Percentiles rank a stretch among this genome's conserved stretches.
These are phyloP conservation scores for Zymoseptoria tritici DNA, from an alignment of 2,329 filamentous ascomycete species.

Conservation along the genomic window DNA sequence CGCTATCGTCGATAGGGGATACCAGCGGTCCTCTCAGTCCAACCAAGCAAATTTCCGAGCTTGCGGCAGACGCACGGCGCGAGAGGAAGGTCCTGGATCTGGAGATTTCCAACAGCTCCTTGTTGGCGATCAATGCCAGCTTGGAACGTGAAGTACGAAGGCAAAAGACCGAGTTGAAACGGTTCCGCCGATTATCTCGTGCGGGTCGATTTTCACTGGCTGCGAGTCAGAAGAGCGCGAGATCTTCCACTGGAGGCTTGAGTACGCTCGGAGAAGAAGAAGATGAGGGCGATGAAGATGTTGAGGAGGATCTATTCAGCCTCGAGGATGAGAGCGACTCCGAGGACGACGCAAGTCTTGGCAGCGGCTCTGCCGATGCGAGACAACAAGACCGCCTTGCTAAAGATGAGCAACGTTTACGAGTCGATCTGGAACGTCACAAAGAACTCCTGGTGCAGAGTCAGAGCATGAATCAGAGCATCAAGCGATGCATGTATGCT, in stretches of 20 bases:
- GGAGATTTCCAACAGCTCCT: slow-evolving; percentile 91
- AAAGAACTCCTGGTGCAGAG: slow-evolving; percentile 81
- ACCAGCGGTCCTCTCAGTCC: slow-evolving; percentile 25
- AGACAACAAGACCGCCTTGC: slow-evolving; percentile 50
- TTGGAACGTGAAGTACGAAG: slow-evolving; percentile 86
- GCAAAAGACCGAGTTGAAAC: slow-evolving; percentile 78
- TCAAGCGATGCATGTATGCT: slow-evolving; percentile 81
- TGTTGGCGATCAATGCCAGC: slow-evolving; percentile 90
- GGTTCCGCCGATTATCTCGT: slow-evolving; percentile 78
- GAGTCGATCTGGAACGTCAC: slow-evolving; percentile 79
- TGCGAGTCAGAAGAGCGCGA: slow-evolving; percentile 30
- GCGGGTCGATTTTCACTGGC: slow-evolving; percentile 64
- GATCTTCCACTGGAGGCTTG: slow-evolving; percentile 20
- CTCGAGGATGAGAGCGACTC: slow-evolving; percentile 21
- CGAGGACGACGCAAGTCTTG: slow-evolving; percentile 28
- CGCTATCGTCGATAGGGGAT: slow-evolving; percentile 12
- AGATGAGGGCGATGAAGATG: slow-evolving; percentile 27
- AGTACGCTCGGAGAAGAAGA: slow-evolving; percentile 29
- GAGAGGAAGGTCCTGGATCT: slow-evolving; percentile 94
- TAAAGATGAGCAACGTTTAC: slow-evolving; percentile 74
- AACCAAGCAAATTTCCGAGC: slow-evolving; percentile 55
- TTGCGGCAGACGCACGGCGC: slow-evolving; percentile 78
- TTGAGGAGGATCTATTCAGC: slow-evolving; percentile 10
- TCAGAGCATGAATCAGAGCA: slow-evolving; percentile 90
- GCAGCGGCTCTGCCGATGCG: slow-evolving; percentile 27